Base-by-base conservation (phyloP, 495 filamentous ascomycete genomes). In the Ramalina peruviana region DNA sequence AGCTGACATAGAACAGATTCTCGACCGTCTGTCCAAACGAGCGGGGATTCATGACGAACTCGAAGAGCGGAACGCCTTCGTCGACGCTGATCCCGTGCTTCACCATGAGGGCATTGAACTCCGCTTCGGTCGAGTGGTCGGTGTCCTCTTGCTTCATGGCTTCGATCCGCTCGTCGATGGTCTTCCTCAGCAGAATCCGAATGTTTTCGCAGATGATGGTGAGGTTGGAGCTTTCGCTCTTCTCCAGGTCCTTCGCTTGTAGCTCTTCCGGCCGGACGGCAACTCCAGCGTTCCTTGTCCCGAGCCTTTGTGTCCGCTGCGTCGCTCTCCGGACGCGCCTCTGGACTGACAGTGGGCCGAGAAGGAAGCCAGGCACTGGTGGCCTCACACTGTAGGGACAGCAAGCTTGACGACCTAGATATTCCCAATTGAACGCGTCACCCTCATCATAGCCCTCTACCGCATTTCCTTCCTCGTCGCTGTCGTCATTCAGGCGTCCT, bases 11-110 rank as follows among this genome's bases (percentile, higher is more conserved):
- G 66, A 99, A 99, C 57, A 99, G 66, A 62, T 99, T 99, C 64
- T 99, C 92, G 3, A 97, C 78, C 2, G 86, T 96, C 66, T 99
- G 93, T 0, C 89, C 88, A 58, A 97, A 99, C 1, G 85, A 93
- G 1, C 65, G 62, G 3, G 92, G 90, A 55, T 99, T 94, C 51
- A 96, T 71, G 30, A 86, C 85, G 54, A 94, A 95, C 38, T 78
- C 73, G 62, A 94, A 82, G 10, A 97, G 67, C 15, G 80, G 75
- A 2, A 94, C 69, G 5, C 81, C 83, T 0, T 79, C 81, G 38
- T 78, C 78, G 9, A 72, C 65, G 3, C 74, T 70, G 15, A 90
- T 64, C 6, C 75, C 66, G 49, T 82, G 58, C 42, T 71, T 64
- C 19, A 70, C 68, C 75, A 78, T 70, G 6, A 75, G 58, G 5